Conservation (phyloP, 1,284 basidiomycete species). For the Sanghuangporus weigelae region DNA sequence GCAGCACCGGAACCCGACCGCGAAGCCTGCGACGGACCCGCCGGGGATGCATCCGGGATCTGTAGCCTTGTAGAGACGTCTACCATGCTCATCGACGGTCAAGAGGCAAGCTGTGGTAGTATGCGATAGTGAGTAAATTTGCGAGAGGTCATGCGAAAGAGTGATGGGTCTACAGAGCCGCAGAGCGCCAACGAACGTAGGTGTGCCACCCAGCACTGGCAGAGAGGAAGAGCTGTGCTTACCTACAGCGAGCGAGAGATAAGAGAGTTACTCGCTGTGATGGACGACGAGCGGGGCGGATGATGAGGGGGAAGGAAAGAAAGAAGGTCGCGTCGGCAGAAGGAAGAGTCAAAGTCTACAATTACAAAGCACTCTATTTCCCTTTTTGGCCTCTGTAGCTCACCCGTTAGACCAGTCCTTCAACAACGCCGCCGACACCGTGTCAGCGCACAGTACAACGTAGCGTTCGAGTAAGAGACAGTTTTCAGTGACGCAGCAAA, state of each 20-base stretch:
- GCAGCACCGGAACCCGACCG: conserved; percentile 12
- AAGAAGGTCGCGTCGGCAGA: not conserved
- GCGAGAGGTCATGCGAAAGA: not conserved
- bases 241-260: not conserved
- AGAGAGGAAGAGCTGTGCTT: not conserved
- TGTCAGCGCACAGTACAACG: not conserved
- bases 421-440: not conserved
- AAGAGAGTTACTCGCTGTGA: conserved; percentile 1
- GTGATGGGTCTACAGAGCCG: not conserved
- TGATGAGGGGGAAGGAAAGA: not conserved
- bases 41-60: conserved; percentile 38
- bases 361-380: conserved; percentile 2
- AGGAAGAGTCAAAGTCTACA: not conserved
- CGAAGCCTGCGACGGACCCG: conserved; percentile 42
- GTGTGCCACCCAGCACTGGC: not conserved
- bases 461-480: not conserved
- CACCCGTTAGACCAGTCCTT: not conserved
- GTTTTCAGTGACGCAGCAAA: not conserved
- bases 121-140: not conserved
- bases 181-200: not conserved
- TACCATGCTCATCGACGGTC: not conserved
- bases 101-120: not conserved
- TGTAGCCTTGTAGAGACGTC: conserved; percentile 30
- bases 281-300: not conserved
- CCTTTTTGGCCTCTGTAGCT: not conserved